Percentiles rank a stretch among this genome's conserved stretches.
Conservation (phyloP, 2,329 filamentous ascomycete species). For the Sclerotinia subarctica region DNA sequence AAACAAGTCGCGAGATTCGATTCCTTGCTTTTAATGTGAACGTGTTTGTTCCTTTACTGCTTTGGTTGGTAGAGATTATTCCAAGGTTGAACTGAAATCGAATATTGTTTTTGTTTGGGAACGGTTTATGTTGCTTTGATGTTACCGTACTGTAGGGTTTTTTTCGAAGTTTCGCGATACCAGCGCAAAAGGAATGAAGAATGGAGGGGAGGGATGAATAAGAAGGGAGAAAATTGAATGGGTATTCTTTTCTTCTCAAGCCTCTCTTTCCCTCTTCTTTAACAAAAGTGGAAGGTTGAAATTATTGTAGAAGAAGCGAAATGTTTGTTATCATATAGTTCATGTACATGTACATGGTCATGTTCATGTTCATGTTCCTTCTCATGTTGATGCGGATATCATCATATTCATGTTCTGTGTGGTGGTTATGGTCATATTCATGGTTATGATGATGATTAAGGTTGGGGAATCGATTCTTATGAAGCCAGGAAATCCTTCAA, state of each 20-base stretch:
- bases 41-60: background rate
- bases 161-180: constrained; percentile 6
- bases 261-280: background rate
- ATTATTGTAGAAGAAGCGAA: background rate
- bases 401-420: background rate
- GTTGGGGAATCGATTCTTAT: constrained; percentile 1
- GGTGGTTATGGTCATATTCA: background rate
- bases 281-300: background rate
- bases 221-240: background rate
- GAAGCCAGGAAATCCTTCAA: background rate
- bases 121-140: background rate
- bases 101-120: background rate
- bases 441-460: background rate
- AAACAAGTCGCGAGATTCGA: background rate
- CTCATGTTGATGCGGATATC: constrained; percentile 1
- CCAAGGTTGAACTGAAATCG: background rate
- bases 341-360: background rate
- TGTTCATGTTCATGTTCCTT: background rate
- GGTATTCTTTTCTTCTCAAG: background rate
- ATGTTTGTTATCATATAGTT: background rate
- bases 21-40: background rate
- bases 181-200: constrained; percentile 19
- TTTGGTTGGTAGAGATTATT: background rate
- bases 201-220: background rate
- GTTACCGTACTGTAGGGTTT: background rate